Evolutionary conservation across 257 asterid genomes (phyloP).

Genomic region (Solanum sitiens): DNA sequence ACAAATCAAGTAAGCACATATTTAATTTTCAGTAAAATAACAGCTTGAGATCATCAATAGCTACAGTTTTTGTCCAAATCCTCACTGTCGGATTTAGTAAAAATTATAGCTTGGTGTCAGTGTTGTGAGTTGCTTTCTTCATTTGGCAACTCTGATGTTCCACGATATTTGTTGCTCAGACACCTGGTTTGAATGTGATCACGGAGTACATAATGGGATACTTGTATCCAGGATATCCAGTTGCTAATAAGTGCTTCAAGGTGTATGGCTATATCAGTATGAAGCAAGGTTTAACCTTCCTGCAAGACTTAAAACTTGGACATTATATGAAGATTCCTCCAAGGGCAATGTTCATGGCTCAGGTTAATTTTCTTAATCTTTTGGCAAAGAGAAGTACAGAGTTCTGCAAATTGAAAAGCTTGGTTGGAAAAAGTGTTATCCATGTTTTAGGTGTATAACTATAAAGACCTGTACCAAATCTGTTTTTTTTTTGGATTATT

Average conservation of each 20-base stretch:
- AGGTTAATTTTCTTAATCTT: conserved; percentile 30
- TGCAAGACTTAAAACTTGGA: conserved; percentile 90
- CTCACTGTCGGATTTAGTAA: background rate
- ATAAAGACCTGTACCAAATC: background rate
- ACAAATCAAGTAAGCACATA: conserved; percentile 58
- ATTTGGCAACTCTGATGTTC: background rate
- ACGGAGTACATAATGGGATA: conserved; percentile 94
- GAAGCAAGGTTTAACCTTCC: conserved; percentile 78
- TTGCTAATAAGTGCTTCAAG: conserved; percentile 95
- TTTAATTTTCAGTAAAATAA: background rate
- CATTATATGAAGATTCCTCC: conserved; percentile 98
- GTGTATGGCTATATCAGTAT: conserved; percentile 87
- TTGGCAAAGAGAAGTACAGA: background rate
- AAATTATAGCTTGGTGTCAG: background rate
- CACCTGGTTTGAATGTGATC: conserved; percentile 84
- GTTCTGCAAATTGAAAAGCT: background rate
- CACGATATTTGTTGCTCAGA: conserved; percentile 22
- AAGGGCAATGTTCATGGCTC: conserved; percentile 92
- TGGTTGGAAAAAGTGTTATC: background rate
- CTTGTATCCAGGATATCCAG: conserved; percentile 97
- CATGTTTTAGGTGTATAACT: background rate
- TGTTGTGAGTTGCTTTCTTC: background rate
- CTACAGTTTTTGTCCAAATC: background rate
- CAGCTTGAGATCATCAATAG: background rate
- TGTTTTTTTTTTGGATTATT: background rate